These are phyloP conservation scores for Diplocarpon mali DNA, from an alignment of 2,329 filamentous ascomycete genomes.

Conservation along the genomic window DNA sequence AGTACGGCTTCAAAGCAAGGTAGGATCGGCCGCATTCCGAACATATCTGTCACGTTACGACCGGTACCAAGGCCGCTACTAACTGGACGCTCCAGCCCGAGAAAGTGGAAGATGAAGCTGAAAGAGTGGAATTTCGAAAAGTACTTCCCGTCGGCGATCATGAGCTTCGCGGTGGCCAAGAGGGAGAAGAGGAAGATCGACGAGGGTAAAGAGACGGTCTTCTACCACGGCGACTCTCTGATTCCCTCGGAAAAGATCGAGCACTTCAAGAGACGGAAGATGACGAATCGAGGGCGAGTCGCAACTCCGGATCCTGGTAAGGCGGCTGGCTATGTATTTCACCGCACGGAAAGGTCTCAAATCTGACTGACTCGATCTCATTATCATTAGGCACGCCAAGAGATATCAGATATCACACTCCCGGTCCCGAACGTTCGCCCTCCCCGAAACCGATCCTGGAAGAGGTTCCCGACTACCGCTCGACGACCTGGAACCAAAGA, in stretches of 20 bases:
- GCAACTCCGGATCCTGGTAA: constrained; percentile 3
- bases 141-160: constrained; percentile 4
- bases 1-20: constrained; percentile 9
- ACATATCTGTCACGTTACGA: not conserved
- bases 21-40: not conserved
- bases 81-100: not conserved
- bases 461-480: constrained; percentile 2
- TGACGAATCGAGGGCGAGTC: constrained; percentile 2
- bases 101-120: constrained; percentile 7
- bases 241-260: constrained; percentile 5
- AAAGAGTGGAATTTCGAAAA: constrained; percentile 7
- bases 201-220: constrained; percentile 2
- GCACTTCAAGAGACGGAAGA: constrained; percentile 6
- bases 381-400: constrained; percentile 2
- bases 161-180: constrained; percentile 6
- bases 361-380: not conserved
- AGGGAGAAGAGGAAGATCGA: constrained; percentile 5
- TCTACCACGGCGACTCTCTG: constrained; percentile 4
- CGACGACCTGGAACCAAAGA: constrained; percentile 2
- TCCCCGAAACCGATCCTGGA: constrained; percentile 3
- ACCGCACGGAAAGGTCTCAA: not conserved
- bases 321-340: not conserved
- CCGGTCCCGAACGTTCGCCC: constrained; percentile 4
- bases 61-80: not conserved
- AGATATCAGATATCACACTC: constrained; percentile 5